Evolutionary conservation across 495 filamentous ascomycete genomes (phyloP).

Genomic region (Penicillium turbatum): DNA sequence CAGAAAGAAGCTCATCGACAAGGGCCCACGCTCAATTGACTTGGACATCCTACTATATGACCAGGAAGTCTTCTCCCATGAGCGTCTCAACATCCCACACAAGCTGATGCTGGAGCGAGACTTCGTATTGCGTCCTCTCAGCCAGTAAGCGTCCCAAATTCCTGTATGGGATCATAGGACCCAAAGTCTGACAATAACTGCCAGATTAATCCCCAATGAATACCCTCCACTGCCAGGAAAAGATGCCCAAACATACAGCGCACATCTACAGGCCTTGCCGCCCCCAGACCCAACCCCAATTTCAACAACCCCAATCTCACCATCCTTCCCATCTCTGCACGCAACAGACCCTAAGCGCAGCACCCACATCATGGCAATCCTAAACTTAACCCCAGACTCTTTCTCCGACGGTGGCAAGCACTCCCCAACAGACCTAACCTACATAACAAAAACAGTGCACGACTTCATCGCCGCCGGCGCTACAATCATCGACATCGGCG

Average conservation of each 20-base stretch:
- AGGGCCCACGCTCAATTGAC: conserved; percentile 90
- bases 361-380: conserved; percentile 87
- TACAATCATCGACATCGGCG: conserved; percentile 86
- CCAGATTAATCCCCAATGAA: conserved; percentile 61
- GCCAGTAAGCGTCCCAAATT: conserved; percentile 56
- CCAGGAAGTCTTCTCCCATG: conserved; percentile 56
- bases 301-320: conserved; percentile 66
- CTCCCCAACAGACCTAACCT: conserved; percentile 32
- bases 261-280: conserved; percentile 61
- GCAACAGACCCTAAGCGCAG: conserved; percentile 58
- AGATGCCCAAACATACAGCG: conserved; percentile 34
- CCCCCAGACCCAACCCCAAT: conserved; percentile 48
- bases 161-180: neutral
- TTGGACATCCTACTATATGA: conserved; percentile 91
- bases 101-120: conserved; percentile 81
- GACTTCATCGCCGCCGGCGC: conserved; percentile 62
- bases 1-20: conserved; percentile 79
- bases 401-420: conserved; percentile 87
- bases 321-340: conserved; percentile 54
- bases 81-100: conserved; percentile 80
- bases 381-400: conserved; percentile 95
- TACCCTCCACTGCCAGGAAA: conserved; percentile 39
- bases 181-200: neutral
- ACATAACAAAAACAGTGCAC: conserved; percentile 49
- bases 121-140: conserved; percentile 86